These are phyloP conservation scores for Craspedostauros australis DNA, from an alignment of 108 stramenopile species.

Conservation along the genomic window DNA sequence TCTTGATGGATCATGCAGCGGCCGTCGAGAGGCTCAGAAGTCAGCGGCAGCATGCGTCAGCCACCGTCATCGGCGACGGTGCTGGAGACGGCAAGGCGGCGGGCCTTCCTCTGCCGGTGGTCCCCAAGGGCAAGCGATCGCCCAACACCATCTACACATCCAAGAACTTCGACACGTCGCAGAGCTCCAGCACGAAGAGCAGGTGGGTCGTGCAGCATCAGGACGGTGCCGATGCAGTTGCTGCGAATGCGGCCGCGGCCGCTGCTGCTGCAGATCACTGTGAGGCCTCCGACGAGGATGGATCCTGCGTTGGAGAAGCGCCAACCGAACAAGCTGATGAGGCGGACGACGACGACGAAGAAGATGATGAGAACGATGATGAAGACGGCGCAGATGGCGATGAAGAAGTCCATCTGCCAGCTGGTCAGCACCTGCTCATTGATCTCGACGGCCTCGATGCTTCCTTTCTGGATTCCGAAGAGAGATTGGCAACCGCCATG, in stretches of 20 bases:
- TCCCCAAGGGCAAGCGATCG: conserved; percentile 35
- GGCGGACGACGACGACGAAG: not conserved
- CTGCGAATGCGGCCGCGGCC: too few relatives aligned
- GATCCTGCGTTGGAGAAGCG: not conserved
- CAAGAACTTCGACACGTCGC: conserved; percentile 43
- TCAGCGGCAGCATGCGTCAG: too few relatives aligned
- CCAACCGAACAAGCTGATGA: not conserved
- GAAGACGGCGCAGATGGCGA: conserved; percentile 9
- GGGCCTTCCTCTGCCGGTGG: conserved; percentile 27
- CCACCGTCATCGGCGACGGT: too few relatives aligned
- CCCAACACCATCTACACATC: conserved; percentile 55
- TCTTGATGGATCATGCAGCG: too few relatives aligned
- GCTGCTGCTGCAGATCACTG: conserved; percentile 16
- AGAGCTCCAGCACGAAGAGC: conserved; percentile 10
- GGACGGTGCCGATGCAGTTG: too few relatives aligned
- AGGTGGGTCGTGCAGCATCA: conserved; percentile 25
- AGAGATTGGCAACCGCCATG: conserved; percentile 53
- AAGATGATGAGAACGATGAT: not conserved
- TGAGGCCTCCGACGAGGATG: conserved; percentile 6
- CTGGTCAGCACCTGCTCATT: conserved; percentile 72
- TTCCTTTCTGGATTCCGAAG: conserved; percentile 63
- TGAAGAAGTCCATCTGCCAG: conserved; percentile 46
- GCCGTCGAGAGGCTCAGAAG: too few relatives aligned
- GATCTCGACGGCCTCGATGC: conserved; percentile 70
- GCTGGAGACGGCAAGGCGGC: too few relatives aligned